A percentile compares a stretch with the other conserved stretches of the same genome.
These are phyloP conservation scores for Oryza punctata DNA, from an alignment of 176 grass and related monocot species.

Conservation along the genomic window DNA sequence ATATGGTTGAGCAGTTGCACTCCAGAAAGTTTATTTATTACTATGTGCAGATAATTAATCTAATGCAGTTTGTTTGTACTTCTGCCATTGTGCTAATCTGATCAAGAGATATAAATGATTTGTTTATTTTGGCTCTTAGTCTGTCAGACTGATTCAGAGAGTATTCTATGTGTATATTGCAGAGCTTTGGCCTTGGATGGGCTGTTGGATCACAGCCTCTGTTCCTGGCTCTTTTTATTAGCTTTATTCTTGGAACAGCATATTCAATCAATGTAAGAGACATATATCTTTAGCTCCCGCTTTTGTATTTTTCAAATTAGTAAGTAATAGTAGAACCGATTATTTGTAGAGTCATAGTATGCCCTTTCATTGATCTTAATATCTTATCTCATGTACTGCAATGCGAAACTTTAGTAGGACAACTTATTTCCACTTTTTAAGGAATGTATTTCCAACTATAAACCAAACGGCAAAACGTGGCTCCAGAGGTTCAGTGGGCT, in stretches of 20 bases:
- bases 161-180: slow-evolving; percentile 39
- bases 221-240: slow-evolving; percentile 91
- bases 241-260: slow-evolving; percentile 94
- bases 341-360: not conserved
- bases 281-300: not conserved
- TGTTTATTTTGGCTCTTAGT: not conserved
- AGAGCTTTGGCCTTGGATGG: slow-evolving; percentile 93
- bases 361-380: not conserved
- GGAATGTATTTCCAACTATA: not conserved
- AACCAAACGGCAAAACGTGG: not conserved
- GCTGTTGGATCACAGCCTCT: slow-evolving; percentile 73
- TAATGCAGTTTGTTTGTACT: not conserved
- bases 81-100: not conserved
- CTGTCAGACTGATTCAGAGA: slow-evolving; percentile 37
- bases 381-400: not conserved
- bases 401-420: not conserved
- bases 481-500: not conserved
- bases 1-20: slow-evolving; percentile 11
- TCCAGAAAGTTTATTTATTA: not conserved
- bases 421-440: not conserved
- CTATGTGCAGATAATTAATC: not conserved
- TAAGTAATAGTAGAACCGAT: not conserved
- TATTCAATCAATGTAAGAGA: slow-evolving; percentile 91
- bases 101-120: not conserved
- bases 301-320: not conserved